phyloP scores from a whole-genome alignment of 2,329 filamentous ascomycete species.

The Diplodia scrobiculata region DNA sequence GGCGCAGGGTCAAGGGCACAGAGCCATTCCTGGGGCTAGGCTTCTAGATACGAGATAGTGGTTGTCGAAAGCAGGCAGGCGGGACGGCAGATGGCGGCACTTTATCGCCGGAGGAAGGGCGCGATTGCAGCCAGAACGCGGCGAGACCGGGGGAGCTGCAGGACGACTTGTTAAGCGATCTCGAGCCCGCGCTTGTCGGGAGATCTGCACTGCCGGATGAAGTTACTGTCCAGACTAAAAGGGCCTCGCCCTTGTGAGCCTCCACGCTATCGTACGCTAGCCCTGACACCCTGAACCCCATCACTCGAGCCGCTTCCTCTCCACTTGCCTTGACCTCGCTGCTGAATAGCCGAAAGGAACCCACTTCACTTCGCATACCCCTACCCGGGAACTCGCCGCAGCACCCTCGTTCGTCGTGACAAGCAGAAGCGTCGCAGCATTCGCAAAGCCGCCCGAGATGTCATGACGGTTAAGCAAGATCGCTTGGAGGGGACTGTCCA shows the following conservation, averaged over 20 bases:
- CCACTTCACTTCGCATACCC: neutral
- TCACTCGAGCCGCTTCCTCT: neutral
- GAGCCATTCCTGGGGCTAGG: neutral
- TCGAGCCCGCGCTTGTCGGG: neutral
- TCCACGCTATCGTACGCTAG: neutral
- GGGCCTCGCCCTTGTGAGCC: neutral
- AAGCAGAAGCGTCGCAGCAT: neutral
- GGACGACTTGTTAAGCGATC: no score
- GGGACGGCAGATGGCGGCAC: neutral
- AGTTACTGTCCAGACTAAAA: neutral
- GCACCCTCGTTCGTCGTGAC: neutral
- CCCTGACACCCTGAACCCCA: neutral
- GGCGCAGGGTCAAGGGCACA: neutral
- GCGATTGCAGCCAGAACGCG: neutral
- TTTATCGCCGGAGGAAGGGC: slow-evolving; percentile 3
- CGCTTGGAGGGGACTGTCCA: neutral
- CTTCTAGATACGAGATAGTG: slow-evolving; percentile 24
- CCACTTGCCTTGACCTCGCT: neutral
- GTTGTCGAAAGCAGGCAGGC: slow-evolving; percentile 5
- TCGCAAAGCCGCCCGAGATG: neutral
- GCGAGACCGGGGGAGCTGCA: neutral
- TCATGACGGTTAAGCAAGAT: neutral
- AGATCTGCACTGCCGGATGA: slow-evolving; percentile 2
- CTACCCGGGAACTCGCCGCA: neutral
- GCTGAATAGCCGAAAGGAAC: neutral